A percentile compares a stretch with the other conserved stretches of the same genome.
These are phyloP conservation scores for Teratosphaeriaceae sp. DNA, from an alignment of 2,329 filamentous ascomycete species.

Conservation along the genomic window DNA sequence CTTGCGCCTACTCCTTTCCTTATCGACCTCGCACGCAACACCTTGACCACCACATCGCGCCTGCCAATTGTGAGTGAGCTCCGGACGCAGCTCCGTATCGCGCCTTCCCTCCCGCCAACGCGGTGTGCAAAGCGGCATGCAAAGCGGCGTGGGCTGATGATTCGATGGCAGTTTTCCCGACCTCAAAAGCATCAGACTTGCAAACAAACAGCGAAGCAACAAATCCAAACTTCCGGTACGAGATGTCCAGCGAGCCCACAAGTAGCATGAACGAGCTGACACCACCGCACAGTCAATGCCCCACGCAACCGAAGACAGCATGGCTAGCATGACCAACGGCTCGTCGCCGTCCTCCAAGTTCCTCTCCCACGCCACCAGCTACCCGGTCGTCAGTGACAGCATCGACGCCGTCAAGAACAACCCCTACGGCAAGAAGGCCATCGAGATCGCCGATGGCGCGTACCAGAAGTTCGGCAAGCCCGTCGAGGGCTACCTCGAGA, in stretches of 20 bases:
- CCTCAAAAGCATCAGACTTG: too few relatives aligned
- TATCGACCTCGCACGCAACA: neutral
- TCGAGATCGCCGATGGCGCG: conserved; percentile 66
- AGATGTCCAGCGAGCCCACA: too few relatives aligned
- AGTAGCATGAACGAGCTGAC: too few relatives aligned
- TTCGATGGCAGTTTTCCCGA: too few relatives aligned
- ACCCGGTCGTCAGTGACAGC: conserved; percentile 74
- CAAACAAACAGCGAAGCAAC: neutral
- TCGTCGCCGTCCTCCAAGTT: conserved; percentile 44
- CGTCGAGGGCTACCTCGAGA: conserved; percentile 68
- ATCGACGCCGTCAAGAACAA: conserved; percentile 74
- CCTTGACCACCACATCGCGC: too few relatives aligned
- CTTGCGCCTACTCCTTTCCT: neutral
- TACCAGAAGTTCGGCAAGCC: conserved; percentile 73
- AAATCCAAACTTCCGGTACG: too few relatives aligned
- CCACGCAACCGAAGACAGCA: conserved; percentile 39
- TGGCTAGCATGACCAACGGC: conserved; percentile 40
- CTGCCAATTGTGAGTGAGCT: too few relatives aligned
- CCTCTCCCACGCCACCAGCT: conserved; percentile 63
- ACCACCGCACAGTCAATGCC: conserved; percentile 32
- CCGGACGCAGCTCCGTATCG: too few relatives aligned
- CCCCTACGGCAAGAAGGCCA: conserved; percentile 74
- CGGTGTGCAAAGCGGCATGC: too few relatives aligned
- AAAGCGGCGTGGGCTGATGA: too few relatives aligned
- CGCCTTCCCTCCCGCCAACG: too few relatives aligned